These are phyloP conservation scores for Mucor saturninus DNA, from an alignment of 371 early-diverging fungal species.

Conservation along the genomic window DNA sequence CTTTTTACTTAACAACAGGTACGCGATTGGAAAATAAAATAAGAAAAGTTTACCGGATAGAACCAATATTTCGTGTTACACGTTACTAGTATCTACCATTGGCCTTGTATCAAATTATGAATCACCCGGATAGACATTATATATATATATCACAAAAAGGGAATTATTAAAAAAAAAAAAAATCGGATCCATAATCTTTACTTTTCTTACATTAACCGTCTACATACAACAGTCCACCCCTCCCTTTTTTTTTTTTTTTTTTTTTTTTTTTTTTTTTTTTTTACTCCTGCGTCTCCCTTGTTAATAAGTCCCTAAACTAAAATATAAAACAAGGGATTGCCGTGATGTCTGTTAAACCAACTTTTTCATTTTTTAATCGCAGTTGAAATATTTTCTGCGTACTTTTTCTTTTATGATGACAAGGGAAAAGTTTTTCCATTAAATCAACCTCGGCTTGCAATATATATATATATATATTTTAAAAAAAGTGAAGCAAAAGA, in stretches of 20 bases:
- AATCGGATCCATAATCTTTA: background rate
- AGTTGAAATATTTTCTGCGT: background rate
- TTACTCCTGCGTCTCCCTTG: background rate
- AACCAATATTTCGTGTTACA: background rate
- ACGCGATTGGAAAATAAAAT: conserved; percentile 16
- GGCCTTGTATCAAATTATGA: background rate
- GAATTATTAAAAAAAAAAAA: background rate
- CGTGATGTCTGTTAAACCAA: background rate
- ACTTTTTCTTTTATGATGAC: background rate
- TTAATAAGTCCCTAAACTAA: conserved; percentile 1
- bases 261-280: background rate
- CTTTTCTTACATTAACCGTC: background rate
- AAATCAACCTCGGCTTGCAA: background rate
- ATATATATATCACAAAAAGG: background rate
- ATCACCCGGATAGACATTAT: background rate
- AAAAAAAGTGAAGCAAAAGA: background rate
- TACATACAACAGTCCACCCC: background rate
- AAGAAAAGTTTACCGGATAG: background rate
- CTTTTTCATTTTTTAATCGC: background rate
- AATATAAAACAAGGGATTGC: background rate
- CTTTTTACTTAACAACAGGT: background rate
- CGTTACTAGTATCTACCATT: background rate
- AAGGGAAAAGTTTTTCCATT: background rate
- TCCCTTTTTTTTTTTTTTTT: background rate
- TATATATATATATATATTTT: background rate